Conservation (phyloP, 2,329 filamentous ascomycete species). For the Malbranchea zuffiana region DNA sequence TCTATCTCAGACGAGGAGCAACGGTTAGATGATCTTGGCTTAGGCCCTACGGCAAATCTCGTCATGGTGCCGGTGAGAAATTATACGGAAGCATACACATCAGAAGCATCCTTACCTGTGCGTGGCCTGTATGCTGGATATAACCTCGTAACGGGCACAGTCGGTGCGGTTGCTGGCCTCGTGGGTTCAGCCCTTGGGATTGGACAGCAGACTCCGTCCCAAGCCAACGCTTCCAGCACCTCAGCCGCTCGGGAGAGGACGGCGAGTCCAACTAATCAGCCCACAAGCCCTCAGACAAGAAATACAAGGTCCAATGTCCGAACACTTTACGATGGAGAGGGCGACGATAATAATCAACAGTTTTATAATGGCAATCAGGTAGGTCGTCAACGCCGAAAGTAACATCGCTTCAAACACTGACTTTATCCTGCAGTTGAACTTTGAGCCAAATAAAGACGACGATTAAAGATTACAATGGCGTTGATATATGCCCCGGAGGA, state of each 20-base stretch:
- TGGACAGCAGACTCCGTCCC: constrained; percentile 16
- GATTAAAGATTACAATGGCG: too few species aligned
- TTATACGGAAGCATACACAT: constrained; percentile 48
- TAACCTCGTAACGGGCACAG: constrained; percentile 33
- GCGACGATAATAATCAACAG: constrained; percentile 51
- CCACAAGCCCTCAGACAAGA: too few species aligned
- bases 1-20: constrained; percentile 63
- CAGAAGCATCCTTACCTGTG: constrained; percentile 30
- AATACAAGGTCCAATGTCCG: constrained; percentile 31
- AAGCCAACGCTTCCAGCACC: constrained; percentile 3
- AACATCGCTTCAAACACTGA: constrained; percentile 9
- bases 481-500: too few species aligned
- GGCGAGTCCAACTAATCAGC: too few species aligned
- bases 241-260: constrained; percentile 10
- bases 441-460: constrained; percentile 54
- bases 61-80: constrained; percentile 63
- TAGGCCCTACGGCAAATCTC: constrained; percentile 70
- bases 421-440: constrained; percentile 46
- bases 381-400: constrained; percentile 31
- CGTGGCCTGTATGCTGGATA: constrained; percentile 34
- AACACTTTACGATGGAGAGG: constrained; percentile 45
- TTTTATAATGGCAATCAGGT: constrained; percentile 90
- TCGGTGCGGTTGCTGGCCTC: constrained; percentile 33
- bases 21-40: constrained; percentile 56
- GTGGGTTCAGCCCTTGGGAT: constrained; percentile 37